Evolutionary conservation across 1,284 basidiomycete genomes (phyloP).

Genomic region (Irpex lacteus): DNA sequence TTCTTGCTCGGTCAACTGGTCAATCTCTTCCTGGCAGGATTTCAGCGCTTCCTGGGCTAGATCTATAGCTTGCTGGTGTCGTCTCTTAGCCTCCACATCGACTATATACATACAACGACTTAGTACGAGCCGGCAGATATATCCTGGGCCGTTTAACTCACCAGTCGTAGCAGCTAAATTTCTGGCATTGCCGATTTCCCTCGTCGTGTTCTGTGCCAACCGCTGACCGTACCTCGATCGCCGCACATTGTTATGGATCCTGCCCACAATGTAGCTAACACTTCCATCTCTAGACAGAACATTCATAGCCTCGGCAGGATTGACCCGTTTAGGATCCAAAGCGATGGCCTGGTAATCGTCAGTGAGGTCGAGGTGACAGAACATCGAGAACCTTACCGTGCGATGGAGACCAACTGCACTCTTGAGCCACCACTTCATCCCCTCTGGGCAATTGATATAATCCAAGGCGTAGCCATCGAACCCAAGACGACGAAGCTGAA

Average conservation of each 20-base stretch:
- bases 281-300: constrained; percentile 48
- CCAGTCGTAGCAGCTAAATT: constrained; percentile 50
- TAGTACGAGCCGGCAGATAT: neutral
- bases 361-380: neutral
- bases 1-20: constrained; percentile 35
- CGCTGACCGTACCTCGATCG: constrained; percentile 74
- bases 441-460: constrained; percentile 66
- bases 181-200: constrained; percentile 48
- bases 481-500: constrained; percentile 57
- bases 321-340: constrained; percentile 43
- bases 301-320: constrained; percentile 58
- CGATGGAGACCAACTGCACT: constrained; percentile 64
- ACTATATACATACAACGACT: constrained; percentile 34
- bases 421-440: constrained; percentile 61
- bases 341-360: constrained; percentile 57
- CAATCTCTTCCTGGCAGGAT: constrained; percentile 33
- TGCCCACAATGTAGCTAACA: constrained; percentile 62
- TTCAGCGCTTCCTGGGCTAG: constrained; percentile 35
- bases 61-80: constrained; percentile 42
- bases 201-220: constrained; percentile 61
- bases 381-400: constrained; percentile 46
- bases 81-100: constrained; percentile 48
- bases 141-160: constrained; percentile 28
- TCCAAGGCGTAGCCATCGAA: constrained; percentile 88
- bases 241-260: constrained; percentile 57